Evolutionary conservation across 345 rosid genomes (phyloP).

Genomic region (Iberis pinnata): DNA sequence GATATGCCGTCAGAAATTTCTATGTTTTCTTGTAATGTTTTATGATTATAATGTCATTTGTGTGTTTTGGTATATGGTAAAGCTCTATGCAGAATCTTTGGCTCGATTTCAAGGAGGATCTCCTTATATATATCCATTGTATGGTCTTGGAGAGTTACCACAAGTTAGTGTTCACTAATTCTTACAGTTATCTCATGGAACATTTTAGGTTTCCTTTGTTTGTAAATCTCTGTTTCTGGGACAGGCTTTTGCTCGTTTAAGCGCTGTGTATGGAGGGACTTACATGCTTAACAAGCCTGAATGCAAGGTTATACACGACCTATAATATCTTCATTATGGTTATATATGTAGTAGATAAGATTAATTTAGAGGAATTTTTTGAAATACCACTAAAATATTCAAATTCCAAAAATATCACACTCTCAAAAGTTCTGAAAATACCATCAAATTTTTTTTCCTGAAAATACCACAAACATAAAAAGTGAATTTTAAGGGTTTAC

Average conservation of each 20-base stretch:
- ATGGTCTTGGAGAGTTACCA: slow-evolving; percentile 89
- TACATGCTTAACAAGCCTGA: slow-evolving; percentile 98
- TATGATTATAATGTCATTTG: too few relatives aligned
- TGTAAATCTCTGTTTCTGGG: slow-evolving; percentile 10
- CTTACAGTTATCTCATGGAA: not conserved
- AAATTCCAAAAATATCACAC: not conserved
- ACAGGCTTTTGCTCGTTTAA: slow-evolving; percentile 88
- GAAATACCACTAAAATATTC: too few relatives aligned
- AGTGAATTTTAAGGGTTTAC: too few relatives aligned
- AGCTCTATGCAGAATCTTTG: slow-evolving; percentile 61
- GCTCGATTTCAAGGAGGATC: slow-evolving; percentile 94
- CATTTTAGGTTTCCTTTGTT: not conserved
- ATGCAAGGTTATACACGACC: slow-evolving; percentile 52
- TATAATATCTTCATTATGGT: not conserved
- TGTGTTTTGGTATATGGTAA: not conserved
- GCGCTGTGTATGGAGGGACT: slow-evolving; percentile 93
- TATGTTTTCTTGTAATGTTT: not conserved
- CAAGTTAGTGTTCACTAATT: slow-evolving; percentile 49
- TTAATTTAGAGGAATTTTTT: too few relatives aligned
- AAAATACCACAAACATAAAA: too few relatives aligned
- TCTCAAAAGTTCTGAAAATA: too few relatives aligned
- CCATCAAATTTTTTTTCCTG: too few relatives aligned
- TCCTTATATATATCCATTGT: slow-evolving; percentile 81
- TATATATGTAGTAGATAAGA: not conserved
- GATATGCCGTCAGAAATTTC: too few relatives aligned